A percentile compares a stretch with the other conserved stretches of the same genome.
phyloP scores from a whole-genome alignment of 768 basidiomycete species.

The Amylocystis lapponica region DNA sequence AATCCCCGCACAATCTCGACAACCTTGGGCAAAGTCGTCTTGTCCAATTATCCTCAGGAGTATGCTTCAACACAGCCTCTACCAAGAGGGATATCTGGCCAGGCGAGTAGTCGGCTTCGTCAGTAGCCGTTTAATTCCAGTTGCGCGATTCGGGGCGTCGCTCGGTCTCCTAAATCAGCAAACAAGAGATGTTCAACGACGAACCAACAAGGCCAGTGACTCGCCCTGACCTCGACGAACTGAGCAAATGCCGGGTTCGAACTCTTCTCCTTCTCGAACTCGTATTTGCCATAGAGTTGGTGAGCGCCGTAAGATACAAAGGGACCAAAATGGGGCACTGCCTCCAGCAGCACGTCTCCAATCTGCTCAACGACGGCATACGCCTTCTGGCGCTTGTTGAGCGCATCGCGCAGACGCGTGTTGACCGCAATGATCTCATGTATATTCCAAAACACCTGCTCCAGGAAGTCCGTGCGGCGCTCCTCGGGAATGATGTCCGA shows the following conservation, averaged over 20 bases:
- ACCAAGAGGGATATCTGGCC: slow-evolving; percentile 94
- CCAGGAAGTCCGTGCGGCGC: slow-evolving; percentile 78
- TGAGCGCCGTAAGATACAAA: slow-evolving; percentile 96
- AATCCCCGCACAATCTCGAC: slow-evolving; percentile 76
- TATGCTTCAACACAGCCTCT: slow-evolving; percentile 89
- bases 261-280: slow-evolving; percentile 98
- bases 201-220: background rate
- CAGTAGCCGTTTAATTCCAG: slow-evolving; percentile 95
- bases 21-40: slow-evolving; percentile 67
- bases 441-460: slow-evolving; percentile 98
- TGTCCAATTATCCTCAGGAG: slow-evolving; percentile 86
- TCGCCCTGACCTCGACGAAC: slow-evolving; percentile 82
- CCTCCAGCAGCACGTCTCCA: slow-evolving; percentile 85
- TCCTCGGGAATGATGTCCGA: slow-evolving; percentile 69
- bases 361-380: slow-evolving; percentile 91
- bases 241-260: slow-evolving; percentile 87
- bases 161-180: slow-evolving; percentile 63
- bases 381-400: slow-evolving; percentile 93
- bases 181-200: background rate
- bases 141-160: slow-evolving; percentile 93
- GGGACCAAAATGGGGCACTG: slow-evolving; percentile 82
- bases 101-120: slow-evolving; percentile 98
- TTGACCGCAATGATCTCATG: slow-evolving; percentile 92
- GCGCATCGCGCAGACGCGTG: slow-evolving; percentile 82
- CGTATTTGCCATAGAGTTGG: slow-evolving; percentile 96